Percentiles rank a stretch among this genome's conserved stretches.
Conservation (phyloP, 441 rosid species). For the Bocquillonia castaneifolia region DNA sequence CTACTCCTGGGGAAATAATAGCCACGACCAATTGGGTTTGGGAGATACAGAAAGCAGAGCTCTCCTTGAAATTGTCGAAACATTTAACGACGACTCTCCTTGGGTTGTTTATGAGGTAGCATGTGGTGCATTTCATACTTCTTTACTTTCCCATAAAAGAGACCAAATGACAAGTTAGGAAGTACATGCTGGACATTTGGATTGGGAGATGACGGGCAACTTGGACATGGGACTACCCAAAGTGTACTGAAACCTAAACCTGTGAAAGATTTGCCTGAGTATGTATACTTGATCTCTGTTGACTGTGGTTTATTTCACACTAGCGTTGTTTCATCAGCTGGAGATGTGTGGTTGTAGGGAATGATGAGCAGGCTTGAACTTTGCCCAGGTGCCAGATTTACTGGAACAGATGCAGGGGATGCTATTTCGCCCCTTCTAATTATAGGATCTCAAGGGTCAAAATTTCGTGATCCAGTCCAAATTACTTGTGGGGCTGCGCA, state of each 20-base stretch:
- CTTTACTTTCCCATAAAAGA: slow-evolving; percentile 57
- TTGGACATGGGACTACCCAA: slow-evolving; percentile 73
- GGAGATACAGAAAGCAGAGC: slow-evolving; percentile 60
- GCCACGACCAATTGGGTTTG: slow-evolving; percentile 73
- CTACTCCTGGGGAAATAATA: slow-evolving; percentile 80
- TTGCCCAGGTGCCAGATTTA: slow-evolving; percentile 68
- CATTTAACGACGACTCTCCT: slow-evolving; percentile 43
- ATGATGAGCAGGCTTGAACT: slow-evolving; percentile 86
- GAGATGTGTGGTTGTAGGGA: slow-evolving; percentile 94
- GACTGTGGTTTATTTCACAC: slow-evolving; percentile 92
- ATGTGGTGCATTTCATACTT: slow-evolving; percentile 87
- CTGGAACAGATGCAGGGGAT: slow-evolving; percentile 64
- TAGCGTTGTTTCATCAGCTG: slow-evolving; percentile 73
- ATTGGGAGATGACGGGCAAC: slow-evolving; percentile 86
- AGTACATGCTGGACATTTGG: slow-evolving; percentile 86
- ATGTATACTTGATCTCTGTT: slow-evolving; percentile 48
- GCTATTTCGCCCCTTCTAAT: slow-evolving; percentile 53
- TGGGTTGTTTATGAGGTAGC: slow-evolving; percentile 68
- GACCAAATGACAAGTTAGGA: slow-evolving; percentile 37
- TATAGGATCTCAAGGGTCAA: slow-evolving; percentile 32
- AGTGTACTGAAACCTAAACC: slow-evolving; percentile 51
- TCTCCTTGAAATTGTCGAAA: slow-evolving; percentile 53
- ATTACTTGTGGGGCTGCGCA: slow-evolving; percentile 90
- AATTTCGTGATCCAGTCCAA: slow-evolving; percentile 54
- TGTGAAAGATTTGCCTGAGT: slow-evolving; percentile 54